Conservation (phyloP, 2,329 filamentous ascomycete genomes). For the Ophioceras dolichostomum region DNA sequence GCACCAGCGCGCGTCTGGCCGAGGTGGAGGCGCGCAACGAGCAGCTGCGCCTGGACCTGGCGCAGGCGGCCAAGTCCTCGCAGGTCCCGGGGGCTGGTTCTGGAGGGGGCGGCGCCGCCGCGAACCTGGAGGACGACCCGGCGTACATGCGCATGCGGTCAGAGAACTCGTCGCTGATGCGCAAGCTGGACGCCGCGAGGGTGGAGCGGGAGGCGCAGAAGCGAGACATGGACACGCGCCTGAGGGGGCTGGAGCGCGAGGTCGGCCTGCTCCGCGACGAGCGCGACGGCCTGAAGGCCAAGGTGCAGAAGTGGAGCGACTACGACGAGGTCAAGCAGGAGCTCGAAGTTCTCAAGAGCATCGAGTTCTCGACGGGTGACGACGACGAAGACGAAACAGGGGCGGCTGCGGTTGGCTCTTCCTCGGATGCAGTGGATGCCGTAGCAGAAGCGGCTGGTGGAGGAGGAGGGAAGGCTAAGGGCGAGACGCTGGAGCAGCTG, state of each 20-base stretch:
- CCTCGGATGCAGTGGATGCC: slow-evolving; percentile 18
- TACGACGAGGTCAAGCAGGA: slow-evolving; percentile 97
- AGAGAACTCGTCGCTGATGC: slow-evolving; percentile 83
- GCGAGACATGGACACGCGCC: slow-evolving; percentile 60
- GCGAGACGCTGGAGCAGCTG: slow-evolving; percentile 81
- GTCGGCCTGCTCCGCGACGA: slow-evolving; percentile 64
- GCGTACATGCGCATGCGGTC: slow-evolving; percentile 77
- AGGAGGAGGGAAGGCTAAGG: slow-evolving; percentile 40
- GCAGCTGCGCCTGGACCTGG: slow-evolving; percentile 79
- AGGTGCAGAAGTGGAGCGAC: slow-evolving; percentile 81
- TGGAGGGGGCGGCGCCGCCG: slow-evolving; percentile 49
- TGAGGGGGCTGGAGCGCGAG: slow-evolving; percentile 72
- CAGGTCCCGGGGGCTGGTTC: slow-evolving; percentile 22
- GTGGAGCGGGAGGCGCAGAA: slow-evolving; percentile 76
- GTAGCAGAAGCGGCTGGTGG: slow-evolving; percentile 5
- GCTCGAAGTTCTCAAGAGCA: slow-evolving; percentile 91
- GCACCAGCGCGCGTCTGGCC: slow-evolving; percentile 73
- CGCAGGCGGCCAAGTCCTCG: slow-evolving; percentile 43
- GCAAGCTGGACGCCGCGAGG: slow-evolving; percentile 72
- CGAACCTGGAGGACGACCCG: slow-evolving; percentile 77
- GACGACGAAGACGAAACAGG: slow-evolving; percentile 53
- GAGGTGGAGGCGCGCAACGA: slow-evolving; percentile 93
- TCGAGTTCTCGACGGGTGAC: slow-evolving; percentile 87
- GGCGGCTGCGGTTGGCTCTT: no score
- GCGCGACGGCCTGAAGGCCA: slow-evolving; percentile 64